These are phyloP conservation scores for Venturia asperata DNA, from an alignment of 2,329 filamentous ascomycete species.

Conservation along the genomic window DNA sequence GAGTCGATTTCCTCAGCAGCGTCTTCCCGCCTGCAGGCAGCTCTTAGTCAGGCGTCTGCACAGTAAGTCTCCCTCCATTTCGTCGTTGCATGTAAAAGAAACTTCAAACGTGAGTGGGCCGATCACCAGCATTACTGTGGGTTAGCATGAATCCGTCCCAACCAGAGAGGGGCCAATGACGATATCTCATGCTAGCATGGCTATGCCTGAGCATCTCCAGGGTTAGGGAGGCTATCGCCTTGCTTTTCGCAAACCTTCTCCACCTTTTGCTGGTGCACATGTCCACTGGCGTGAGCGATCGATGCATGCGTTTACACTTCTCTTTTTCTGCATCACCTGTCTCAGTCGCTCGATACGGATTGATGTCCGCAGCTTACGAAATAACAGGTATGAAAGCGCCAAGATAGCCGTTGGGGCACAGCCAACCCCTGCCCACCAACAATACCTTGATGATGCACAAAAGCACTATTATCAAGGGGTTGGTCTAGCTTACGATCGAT, in stretches of 20 bases:
- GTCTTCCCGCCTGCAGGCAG: constrained; percentile 61
- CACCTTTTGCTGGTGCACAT: neutral
- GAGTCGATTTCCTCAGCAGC: constrained; percentile 60
- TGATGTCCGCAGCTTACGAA: constrained; percentile 9
- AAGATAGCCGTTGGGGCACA: constrained; percentile 59
- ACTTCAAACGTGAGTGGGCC: constrained; percentile 8
- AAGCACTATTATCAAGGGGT: constrained; percentile 71
- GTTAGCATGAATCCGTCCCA: neutral
- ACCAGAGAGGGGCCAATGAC: neutral
- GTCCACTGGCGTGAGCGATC: constrained; percentile 9
- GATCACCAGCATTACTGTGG: neutral
- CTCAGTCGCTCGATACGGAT: constrained; percentile 3
- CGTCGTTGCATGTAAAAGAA: neutral
- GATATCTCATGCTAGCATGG: constrained; percentile 6
- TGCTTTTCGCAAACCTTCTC: neutral
- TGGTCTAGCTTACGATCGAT: constrained; percentile 70
- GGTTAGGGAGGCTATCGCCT: constrained; percentile 2
- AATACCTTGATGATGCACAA: constrained; percentile 52
- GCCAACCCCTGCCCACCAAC: constrained; percentile 49
- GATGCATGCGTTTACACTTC: constrained; percentile 1
- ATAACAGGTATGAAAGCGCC: constrained; percentile 52
- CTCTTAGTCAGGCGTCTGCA: constrained; percentile 61
- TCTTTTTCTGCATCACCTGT: constrained; percentile 1
- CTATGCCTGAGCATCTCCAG: constrained; percentile 1
- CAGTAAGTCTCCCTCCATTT: constrained; percentile 36